Percentiles rank a stretch among this genome's conserved stretches.
Evolutionary conservation across 495 filamentous ascomycete species (phyloP).

Genomic region (Annulohypoxylon moriforme): DNA sequence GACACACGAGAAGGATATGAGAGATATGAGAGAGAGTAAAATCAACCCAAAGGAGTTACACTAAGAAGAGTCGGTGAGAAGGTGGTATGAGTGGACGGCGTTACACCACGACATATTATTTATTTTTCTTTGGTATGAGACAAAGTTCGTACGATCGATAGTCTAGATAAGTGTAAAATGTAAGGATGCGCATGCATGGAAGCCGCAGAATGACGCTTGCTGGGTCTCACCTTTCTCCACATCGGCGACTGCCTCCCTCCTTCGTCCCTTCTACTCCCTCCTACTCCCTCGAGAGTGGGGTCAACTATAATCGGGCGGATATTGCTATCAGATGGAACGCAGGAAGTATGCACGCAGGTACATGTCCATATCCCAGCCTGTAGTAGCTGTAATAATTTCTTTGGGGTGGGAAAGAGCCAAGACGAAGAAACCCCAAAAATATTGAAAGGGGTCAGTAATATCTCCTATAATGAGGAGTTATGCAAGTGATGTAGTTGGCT

Average conservation of each 20-base stretch:
- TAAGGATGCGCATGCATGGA: constrained; percentile 15
- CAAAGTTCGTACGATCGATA: constrained; percentile 42
- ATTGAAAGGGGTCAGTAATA: background rate
- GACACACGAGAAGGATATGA: background rate
- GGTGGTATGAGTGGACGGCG: constrained; percentile 16
- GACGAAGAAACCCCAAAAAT: background rate
- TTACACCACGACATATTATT: constrained; percentile 24
- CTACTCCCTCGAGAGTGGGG: constrained; percentile 24
- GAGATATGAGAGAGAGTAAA: background rate
- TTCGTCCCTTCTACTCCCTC: too few species aligned
- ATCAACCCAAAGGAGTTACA: background rate
- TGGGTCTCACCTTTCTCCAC: constrained; percentile 17
- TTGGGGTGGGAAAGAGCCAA: background rate
- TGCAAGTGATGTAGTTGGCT: background rate
- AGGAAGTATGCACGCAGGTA: constrained; percentile 10
- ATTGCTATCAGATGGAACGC: background rate
- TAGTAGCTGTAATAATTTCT: background rate
- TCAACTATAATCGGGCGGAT: background rate
- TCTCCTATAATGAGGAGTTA: background rate
- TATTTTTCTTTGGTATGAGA: constrained; percentile 12
- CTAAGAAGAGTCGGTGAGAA: constrained; percentile 18
- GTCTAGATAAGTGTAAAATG: background rate
- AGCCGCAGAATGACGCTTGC: constrained; percentile 28
- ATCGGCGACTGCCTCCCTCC: constrained; percentile 8
- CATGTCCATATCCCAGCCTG: background rate